Base-by-base conservation (phyloP, 2,329 filamentous ascomycete species). In the Calycina marina region DNA sequence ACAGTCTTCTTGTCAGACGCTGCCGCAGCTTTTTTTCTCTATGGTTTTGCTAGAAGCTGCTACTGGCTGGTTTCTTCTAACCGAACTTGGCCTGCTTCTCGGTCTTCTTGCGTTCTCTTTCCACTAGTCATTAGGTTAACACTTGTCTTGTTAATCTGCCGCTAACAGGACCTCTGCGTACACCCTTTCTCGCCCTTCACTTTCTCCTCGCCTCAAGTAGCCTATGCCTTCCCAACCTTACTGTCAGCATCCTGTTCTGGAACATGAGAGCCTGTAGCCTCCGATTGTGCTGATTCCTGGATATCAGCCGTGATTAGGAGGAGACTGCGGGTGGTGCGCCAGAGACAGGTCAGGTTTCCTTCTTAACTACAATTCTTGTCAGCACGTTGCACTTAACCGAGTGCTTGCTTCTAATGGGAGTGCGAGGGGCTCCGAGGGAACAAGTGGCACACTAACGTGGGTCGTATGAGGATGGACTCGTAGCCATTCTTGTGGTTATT, bases 51-150 rank as follows among this genome's bases (percentile, higher is more conserved):
- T 44, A 49, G 50, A 53, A 15, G 52, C 44, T 10, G 62, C 53
- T 9, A 60, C 55, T 29, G 44, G 68, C 59, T 14, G 70, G 69
- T 57, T 77, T 73, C 51, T 75, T 74, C 42, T 72, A 63, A 34
- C 69, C 62, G 48, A 74, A 73, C 58, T 88, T 92, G 38, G 81
- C 81, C 51, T 79, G 65, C 59, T 90, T 90, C 57, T 92, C 85
- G 14, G 82, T 84, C 62, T 90, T 93, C 56, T 82, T 83, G 40
- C 77, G 72, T 52, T 88, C 80, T 58, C 77, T 83, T 55, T 83
- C 80, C 39, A 81, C 58, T 72, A 60, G 39, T n/a, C n/a, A n/a
- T n/a, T n/a, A n/a, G n/a, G n/a, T n/a, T n/a, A n/a, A n/a, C n/a
- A n/a, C n/a, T n/a, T n/a, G n/a, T n/a, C n/a, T n/a, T n/a, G n/a